phyloP scores from a whole-genome alignment of 78 protist species.

The Guillardia theta region DNA sequence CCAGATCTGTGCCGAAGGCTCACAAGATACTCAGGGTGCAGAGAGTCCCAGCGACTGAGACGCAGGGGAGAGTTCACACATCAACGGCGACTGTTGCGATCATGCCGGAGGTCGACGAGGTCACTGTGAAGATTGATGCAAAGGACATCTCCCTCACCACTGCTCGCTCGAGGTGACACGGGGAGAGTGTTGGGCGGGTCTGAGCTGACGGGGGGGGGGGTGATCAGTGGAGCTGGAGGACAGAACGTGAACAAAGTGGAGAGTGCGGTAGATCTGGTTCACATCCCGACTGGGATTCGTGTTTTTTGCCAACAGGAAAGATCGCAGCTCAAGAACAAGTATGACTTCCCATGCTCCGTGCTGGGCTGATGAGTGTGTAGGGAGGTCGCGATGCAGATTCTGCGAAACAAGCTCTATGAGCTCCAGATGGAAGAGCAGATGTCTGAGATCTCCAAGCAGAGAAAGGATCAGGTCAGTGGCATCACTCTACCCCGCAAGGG shows the following conservation, averaged over 20 bases:
- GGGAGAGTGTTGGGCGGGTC: not conserved
- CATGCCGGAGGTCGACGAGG: constrained; percentile 40
- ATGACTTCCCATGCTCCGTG: not conserved
- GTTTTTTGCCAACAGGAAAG: constrained; percentile 49
- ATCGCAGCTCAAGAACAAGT: constrained; percentile 47
- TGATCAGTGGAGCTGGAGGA: constrained; percentile 57
- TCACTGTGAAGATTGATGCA: constrained; percentile 25
- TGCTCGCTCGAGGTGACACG: not conserved
- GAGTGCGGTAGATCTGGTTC: constrained; percentile 53
- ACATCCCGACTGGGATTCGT: constrained; percentile 56
- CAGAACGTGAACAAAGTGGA: constrained; percentile 59
- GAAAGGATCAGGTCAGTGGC: not conserved
- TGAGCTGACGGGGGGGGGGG: not conserved
- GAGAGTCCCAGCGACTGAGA: constrained; percentile 58
- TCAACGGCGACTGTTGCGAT: constrained; percentile 49
- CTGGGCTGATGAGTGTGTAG: not conserved
- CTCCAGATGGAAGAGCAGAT: constrained; percentile 1
- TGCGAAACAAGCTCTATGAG: constrained; percentile 35
- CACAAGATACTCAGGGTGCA: no score
- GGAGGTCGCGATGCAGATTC: constrained; percentile 42
- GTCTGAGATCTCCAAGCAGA: not conserved
- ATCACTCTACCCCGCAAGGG: not conserved
- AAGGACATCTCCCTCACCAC: not conserved
- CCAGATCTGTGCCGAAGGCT: not conserved
- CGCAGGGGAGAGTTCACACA: constrained; percentile 31